Base-by-base conservation (phyloP, 331 rosid species). In the Spiraea crenata region DNA sequence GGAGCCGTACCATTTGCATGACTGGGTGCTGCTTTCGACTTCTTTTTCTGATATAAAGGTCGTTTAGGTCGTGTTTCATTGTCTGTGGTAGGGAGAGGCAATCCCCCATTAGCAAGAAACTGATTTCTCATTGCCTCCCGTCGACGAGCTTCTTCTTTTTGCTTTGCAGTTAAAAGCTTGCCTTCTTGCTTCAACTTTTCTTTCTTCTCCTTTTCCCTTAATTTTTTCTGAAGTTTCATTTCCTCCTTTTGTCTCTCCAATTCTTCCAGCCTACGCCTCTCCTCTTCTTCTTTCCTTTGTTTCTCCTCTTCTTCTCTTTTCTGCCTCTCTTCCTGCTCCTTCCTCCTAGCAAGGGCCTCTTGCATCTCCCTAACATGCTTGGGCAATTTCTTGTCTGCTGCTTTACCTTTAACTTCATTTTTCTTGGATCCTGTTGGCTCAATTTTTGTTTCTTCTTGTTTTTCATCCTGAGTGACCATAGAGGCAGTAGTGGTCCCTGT, bases 311-410 rank as follows among this genome's bases (percentile, higher is more conserved):
- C 96, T 83, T 95, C 99, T 82, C 45, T 85, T 83, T 79, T 86
- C 84, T 76, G 82, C 85, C 83, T 85, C 71, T 91, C 98, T 75
- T 95, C 99, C 3, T 84, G 89, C 85, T 95, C 99, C 78, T 89
- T 74, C 39, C 96, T 78, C 84, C 92, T 69, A 67, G 99, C 96
- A 51, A 95, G 73, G 62, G 92, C 91, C 80, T 95, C 99, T 84
- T 87, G 96, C 96, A 89, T 91, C 88, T 95, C 99, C 84, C 96
- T 91, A 39, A 95, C 97, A 86, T 91, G 99, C 82, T 95, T 93
- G 41, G 99, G 97, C 73, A 95, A 72, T 80, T 95, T 95, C 91
- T 93, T 93, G 71, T 88, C 98, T 4, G 73, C 80, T 17, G 81
- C 88, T 88, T 90, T 93, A 57, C 87, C 65, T 80, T 91, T 93